Conservation (phyloP, 2,329 filamentous ascomycete genomes). For the Didymella segeticola region DNA sequence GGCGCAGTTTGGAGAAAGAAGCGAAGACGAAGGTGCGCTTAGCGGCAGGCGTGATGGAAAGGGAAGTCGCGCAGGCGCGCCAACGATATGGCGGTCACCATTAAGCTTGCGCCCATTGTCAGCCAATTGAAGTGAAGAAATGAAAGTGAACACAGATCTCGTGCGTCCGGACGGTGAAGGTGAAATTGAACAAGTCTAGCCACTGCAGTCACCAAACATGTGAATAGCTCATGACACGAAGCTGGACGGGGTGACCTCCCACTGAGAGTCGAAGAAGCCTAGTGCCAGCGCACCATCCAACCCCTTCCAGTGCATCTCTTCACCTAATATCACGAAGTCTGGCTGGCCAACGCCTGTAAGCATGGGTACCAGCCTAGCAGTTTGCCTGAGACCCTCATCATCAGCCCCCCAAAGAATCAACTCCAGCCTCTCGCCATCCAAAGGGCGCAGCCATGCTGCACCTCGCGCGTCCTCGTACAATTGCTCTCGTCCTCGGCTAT, state of each 20-base stretch:
- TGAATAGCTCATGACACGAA: constrained; percentile 35
- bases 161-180: neutral
- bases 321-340: constrained; percentile 61
- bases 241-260: constrained; percentile 59
- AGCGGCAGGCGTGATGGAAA: constrained; percentile 18
- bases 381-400: constrained; percentile 55
- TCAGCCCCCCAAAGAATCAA: constrained; percentile 64
- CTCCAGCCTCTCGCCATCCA: constrained; percentile 57
- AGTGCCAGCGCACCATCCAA: constrained; percentile 60
- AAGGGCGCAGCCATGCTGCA: constrained; percentile 60
- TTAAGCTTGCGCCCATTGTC: neutral
- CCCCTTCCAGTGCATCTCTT: constrained; percentile 58
- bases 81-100: constrained; percentile 19
- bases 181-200: neutral
- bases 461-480: constrained; percentile 49
- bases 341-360: constrained; percentile 64
- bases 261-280: constrained; percentile 63
- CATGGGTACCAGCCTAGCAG: constrained; percentile 61
- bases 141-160: neutral
- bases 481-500: constrained; percentile 28
- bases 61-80: constrained; percentile 22
- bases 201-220: neutral
- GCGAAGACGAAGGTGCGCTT: neutral
- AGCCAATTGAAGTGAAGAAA: neutral
- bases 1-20: constrained; percentile 22